These are phyloP conservation scores for Russula brevipes DNA, from an alignment of 768 basidiomycete species.

Conservation along the genomic window DNA sequence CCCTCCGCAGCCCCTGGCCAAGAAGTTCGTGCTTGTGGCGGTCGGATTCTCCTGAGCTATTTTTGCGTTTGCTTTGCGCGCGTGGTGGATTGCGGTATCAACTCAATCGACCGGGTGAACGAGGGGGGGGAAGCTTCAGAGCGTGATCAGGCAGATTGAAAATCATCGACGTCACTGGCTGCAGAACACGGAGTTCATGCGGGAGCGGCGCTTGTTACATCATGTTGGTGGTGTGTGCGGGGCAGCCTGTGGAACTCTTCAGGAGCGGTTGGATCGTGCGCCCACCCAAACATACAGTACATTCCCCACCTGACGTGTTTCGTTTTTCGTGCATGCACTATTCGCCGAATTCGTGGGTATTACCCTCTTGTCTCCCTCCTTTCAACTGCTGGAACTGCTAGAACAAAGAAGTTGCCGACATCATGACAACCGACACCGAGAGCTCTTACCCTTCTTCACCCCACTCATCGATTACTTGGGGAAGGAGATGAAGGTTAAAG, in stretches of 20 bases:
- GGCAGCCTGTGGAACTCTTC: background rate
- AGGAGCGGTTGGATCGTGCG: background rate
- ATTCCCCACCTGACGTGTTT: too few species aligned
- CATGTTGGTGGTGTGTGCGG: background rate
- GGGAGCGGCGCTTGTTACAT: constrained; percentile 6
- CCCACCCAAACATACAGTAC: too few species aligned
- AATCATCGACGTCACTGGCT: constrained; percentile 10
- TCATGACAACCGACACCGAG: too few species aligned
- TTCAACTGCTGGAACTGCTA: too few species aligned
- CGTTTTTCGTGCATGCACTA: too few species aligned
- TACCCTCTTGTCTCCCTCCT: too few species aligned
- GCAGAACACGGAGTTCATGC: constrained; percentile 3
- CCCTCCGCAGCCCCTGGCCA: too few species aligned
- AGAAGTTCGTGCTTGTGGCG: background rate
- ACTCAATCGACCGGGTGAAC: constrained; percentile 5
- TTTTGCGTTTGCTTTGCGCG: background rate
- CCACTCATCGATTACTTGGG: too few species aligned
- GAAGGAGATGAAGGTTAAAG: too few species aligned
- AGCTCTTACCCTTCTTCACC: too few species aligned
- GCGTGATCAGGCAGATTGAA: background rate
- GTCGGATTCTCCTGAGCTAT: background rate
- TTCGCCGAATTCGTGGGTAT: too few species aligned
- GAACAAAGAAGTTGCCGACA: too few species aligned
- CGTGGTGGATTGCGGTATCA: background rate
- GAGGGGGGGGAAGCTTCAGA: background rate